A percentile compares a stretch with the other conserved stretches of the same genome.
phyloP scores from a whole-genome alignment of 2,329 filamentous ascomycete species.

The Alternaria incomplexa region DNA sequence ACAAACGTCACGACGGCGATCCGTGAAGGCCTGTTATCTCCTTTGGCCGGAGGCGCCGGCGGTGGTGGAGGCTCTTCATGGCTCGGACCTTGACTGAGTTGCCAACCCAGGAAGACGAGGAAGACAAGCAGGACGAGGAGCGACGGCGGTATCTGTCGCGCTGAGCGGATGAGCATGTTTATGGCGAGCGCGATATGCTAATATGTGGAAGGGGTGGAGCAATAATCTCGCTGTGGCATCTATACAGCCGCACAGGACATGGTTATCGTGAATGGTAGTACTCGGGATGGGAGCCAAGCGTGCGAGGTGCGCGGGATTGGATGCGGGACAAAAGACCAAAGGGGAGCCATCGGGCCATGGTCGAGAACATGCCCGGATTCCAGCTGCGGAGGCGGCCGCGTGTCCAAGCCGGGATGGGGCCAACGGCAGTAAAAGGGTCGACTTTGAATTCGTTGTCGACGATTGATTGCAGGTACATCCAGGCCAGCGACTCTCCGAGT shows the following conservation, averaged over 20 bases:
- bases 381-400: background rate
- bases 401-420: background rate
- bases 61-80: conserved; percentile 20
- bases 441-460: background rate
- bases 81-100: conserved; percentile 31
- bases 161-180: conserved; percentile 37
- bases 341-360: conserved; percentile 8
- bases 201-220: background rate
- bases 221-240: conserved; percentile 5
- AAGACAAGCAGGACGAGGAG: conserved; percentile 34
- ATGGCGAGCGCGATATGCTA: background rate
- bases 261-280: conserved; percentile 16
- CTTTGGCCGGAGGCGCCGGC: background rate
- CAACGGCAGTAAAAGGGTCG: background rate
- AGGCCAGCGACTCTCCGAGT: background rate
- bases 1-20: conserved; percentile 48
- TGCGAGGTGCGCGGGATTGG: conserved; percentile 25
- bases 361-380: conserved; percentile 10
- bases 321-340: conserved; percentile 16
- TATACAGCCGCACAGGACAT: conserved; percentile 6
- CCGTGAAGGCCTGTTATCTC: conserved; percentile 24
- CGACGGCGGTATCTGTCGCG: conserved; percentile 27
- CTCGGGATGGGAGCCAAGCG: conserved; percentile 22
- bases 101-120: conserved; percentile 40
- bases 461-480: background rate